Percentiles rank a stretch among this genome's conserved stretches.
Evolutionary conservation across 129 eudicot species (phyloP).

Genomic region (Erigeron canadensis): DNA sequence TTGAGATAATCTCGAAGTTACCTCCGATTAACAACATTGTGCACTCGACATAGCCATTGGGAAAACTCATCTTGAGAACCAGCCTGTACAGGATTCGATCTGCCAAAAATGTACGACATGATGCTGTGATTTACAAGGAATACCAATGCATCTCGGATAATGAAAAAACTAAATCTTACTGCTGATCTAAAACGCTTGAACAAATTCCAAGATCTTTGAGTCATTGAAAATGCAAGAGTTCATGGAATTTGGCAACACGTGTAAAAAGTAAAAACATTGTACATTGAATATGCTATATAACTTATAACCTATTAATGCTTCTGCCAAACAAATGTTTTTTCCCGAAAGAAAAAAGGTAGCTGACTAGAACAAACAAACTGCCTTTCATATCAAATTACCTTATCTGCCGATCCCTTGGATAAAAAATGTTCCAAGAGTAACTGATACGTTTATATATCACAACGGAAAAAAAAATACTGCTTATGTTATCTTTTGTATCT

Average conservation of each 20-base stretch:
- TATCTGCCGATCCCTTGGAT: no score
- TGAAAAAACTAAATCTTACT: not conserved
- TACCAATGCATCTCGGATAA: not conserved
- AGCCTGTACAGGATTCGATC: slow-evolving; percentile 76
- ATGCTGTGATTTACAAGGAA: not conserved
- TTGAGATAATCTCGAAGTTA: slow-evolving; percentile 14
- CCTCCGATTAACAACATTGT: slow-evolving; percentile 96
- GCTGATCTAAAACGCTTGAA: not conserved
- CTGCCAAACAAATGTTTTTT: not conserved
- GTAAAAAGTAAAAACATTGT: slow-evolving; percentile 2
- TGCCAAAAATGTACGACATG: slow-evolving; percentile 29
- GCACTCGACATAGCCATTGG: slow-evolving; percentile 85
- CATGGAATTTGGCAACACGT: not conserved
- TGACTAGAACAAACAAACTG: no score
- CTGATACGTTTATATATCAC: not conserved
- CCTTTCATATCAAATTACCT: no score
- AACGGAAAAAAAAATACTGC: not conserved
- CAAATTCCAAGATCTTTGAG: slow-evolving; percentile 8
- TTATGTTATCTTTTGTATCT: not conserved
- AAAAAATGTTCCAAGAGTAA: not conserved
- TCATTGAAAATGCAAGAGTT: not conserved
- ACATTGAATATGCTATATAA: not conserved
- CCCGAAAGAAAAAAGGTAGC: no score
- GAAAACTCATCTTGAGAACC: slow-evolving; percentile 92
- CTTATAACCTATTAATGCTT: not conserved